Evolutionary conservation across 2,329 filamentous ascomycete genomes (phyloP).

Genomic region (Raffaelea albimanens): DNA sequence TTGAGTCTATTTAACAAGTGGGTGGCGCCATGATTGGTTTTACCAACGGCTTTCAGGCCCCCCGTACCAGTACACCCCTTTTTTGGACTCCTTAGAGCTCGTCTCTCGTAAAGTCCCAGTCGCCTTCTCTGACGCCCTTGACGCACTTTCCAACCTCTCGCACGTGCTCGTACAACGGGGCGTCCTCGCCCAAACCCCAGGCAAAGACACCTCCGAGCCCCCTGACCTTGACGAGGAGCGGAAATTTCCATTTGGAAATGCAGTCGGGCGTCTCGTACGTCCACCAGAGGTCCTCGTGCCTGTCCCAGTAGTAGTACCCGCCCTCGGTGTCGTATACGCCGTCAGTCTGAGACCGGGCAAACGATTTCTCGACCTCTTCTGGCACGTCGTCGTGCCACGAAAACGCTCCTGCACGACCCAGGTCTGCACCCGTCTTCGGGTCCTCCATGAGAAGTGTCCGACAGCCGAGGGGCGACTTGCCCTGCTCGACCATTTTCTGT

Average conservation of each 20-base stretch:
- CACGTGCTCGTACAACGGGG: conserved; percentile 31
- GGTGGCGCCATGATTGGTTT: too few relatives aligned
- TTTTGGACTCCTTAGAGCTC: too few relatives aligned
- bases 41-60: too few relatives aligned
- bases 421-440: conserved; percentile 47
- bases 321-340: conserved; percentile 50
- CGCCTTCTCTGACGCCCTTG: background rate
- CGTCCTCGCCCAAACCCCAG: conserved; percentile 66
- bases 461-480: conserved; percentile 43
- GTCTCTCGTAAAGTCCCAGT: too few relatives aligned
- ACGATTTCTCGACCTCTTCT: conserved; percentile 44
- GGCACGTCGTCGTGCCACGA: conserved; percentile 50
- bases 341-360: conserved; percentile 40
- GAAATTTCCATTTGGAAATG: conserved; percentile 50
- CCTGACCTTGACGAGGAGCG: conserved; percentile 44
- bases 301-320: conserved; percentile 62
- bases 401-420: conserved; percentile 41
- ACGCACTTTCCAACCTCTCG: conserved; percentile 21
- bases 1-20: too few relatives aligned
- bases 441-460: conserved; percentile 50
- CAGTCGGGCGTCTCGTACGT: conserved; percentile 58
- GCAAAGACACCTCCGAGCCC: conserved; percentile 63
- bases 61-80: too few relatives aligned
- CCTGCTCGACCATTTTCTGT: background rate
- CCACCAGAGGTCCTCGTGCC: conserved; percentile 54